These are phyloP conservation scores for Rhynchosporium agropyri DNA, from an alignment of 2,329 filamentous ascomycete species.

Conservation along the genomic window DNA sequence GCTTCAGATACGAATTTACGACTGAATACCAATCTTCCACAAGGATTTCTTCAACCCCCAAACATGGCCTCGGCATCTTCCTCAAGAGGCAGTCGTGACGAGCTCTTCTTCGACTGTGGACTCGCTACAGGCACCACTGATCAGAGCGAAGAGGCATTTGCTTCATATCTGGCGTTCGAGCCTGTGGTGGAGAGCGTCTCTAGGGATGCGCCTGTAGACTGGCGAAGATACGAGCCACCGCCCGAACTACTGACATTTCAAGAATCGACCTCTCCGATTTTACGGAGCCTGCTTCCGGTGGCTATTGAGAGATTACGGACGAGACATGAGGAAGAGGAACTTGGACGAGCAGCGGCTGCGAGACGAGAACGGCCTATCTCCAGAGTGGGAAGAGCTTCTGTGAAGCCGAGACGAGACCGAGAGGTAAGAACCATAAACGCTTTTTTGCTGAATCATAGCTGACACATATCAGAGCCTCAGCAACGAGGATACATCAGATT, in stretches of 20 bases:
- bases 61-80: constrained; percentile 15
- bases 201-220: constrained; percentile 43
- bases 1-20: background rate
- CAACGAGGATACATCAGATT: background rate
- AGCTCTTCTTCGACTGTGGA: constrained; percentile 29
- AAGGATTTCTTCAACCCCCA: constrained; percentile 19
- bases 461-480: background rate
- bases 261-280: constrained; percentile 46
- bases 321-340: constrained; percentile 42
- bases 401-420: constrained; percentile 27
- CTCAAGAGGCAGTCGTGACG: constrained; percentile 21
- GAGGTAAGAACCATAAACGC: constrained; percentile 31
- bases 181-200: constrained; percentile 32
- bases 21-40: constrained; percentile 20
- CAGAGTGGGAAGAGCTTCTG: constrained; percentile 23
- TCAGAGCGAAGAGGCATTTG: constrained; percentile 17
- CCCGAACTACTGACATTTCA: constrained; percentile 45
- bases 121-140: background rate
- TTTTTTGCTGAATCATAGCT: background rate
- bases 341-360: constrained; percentile 41
- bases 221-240: constrained; percentile 53
- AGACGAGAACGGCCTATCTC: constrained; percentile 39
- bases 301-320: constrained; percentile 52
- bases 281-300: constrained; percentile 47
- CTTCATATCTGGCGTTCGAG: constrained; percentile 31